Evolutionary conservation across 2,329 filamentous ascomycete species (phyloP).

Genomic region (Aspergillus aculeatus): DNA sequence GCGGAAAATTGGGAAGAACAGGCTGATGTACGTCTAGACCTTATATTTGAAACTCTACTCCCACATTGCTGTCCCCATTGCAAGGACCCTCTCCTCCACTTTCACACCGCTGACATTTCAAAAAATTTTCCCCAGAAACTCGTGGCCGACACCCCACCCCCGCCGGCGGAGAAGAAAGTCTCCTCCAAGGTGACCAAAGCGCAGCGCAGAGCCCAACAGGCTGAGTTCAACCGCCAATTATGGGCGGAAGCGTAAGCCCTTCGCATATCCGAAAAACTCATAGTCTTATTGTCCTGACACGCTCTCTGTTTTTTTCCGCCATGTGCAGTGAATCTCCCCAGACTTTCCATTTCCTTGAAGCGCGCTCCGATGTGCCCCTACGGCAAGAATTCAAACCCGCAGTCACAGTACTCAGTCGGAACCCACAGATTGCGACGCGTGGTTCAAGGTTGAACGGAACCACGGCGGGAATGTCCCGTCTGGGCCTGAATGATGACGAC

Average conservation of each 20-base stretch:
- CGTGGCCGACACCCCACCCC: constrained; percentile 38
- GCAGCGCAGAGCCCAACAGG: constrained; percentile 75
- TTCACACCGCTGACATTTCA: neutral
- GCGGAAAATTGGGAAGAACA: constrained; percentile 85
- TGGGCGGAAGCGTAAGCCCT: constrained; percentile 78
- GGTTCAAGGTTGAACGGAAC: constrained; percentile 50
- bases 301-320: constrained; percentile 5
- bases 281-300: neutral
- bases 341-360: constrained; percentile 72
- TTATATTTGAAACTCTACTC: too few relatives aligned
- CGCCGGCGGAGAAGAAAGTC: constrained; percentile 44
- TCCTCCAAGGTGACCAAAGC: constrained; percentile 65
- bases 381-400: constrained; percentile 74
- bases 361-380: constrained; percentile 61
- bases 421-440: constrained; percentile 61
- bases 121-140: constrained; percentile 36
- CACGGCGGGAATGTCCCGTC: constrained; percentile 43
- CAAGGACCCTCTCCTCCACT: neutral
- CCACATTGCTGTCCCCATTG: too few relatives aligned
- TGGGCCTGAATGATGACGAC: constrained; percentile 56
- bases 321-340: constrained; percentile 66
- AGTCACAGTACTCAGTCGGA: constrained; percentile 81
- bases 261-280: too few relatives aligned
- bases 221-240: constrained; percentile 77
- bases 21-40: constrained; percentile 60